phyloP scores from a whole-genome alignment of 1,139 yeast species.

The Lodderomyces beijingensis region DNA sequence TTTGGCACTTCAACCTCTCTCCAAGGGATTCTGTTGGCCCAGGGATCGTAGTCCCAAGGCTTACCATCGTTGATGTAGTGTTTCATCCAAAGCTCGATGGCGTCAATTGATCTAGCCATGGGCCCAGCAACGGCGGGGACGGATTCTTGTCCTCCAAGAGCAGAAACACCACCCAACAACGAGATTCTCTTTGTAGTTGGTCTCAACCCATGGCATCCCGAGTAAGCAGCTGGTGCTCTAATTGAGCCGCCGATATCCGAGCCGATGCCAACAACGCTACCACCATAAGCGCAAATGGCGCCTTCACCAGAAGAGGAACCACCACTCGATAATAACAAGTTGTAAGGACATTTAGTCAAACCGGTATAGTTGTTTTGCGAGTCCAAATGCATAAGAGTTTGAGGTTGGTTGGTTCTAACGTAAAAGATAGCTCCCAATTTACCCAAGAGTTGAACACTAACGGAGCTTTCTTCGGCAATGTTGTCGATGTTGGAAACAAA shows the following conservation, averaged over 20 bases:
- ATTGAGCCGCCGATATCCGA: conserved; percentile 80
- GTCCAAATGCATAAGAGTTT: conserved; percentile 46
- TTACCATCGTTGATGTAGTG: conserved; percentile 54
- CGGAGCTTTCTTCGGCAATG: conserved; percentile 47
- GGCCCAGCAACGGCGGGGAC: conserved; percentile 64
- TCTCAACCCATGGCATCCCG: conserved; percentile 64
- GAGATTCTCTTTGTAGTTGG: conserved; percentile 65
- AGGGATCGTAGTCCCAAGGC: conserved; percentile 66
- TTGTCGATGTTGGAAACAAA: conserved; percentile 54
- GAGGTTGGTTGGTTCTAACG: conserved; percentile 44
- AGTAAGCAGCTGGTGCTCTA: conserved; percentile 70
- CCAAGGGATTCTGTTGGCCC: conserved; percentile 60
- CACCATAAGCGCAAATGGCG: conserved; percentile 60
- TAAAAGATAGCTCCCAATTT: conserved; percentile 66
- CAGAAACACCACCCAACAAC: conserved; percentile 44
- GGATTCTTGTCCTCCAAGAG: conserved; percentile 57
- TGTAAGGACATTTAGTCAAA: conserved; percentile 35
- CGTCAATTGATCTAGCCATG: conserved; percentile 56
- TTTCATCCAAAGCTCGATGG: conserved; percentile 59
- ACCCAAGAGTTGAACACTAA: conserved; percentile 48
- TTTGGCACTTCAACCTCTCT: conserved; percentile 44
- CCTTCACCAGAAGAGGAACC: conserved; percentile 84
- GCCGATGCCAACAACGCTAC: conserved; percentile 65
- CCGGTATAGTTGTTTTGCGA: conserved; percentile 40
- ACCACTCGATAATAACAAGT: conserved; percentile 39